Percentiles rank a stretch among this genome's conserved stretches.
Conservation (phyloP, 257 asterid genomes). For the Nicotiana attenuata region DNA sequence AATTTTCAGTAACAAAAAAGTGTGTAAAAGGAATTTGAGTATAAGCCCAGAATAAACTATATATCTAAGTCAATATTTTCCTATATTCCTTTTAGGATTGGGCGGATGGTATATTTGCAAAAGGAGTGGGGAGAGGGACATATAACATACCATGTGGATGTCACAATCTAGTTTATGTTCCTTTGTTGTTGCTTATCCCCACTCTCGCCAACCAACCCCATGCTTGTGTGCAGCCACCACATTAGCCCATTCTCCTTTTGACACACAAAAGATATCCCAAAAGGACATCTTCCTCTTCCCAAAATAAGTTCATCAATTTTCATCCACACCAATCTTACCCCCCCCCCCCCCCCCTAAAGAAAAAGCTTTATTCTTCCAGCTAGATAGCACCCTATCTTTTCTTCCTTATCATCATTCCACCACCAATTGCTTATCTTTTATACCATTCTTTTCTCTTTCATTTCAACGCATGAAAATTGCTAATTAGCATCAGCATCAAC, state of each 20-base stretch:
- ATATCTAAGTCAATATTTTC: too few species aligned
- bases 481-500: too few species aligned
- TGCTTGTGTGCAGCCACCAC: conserved; percentile 20
- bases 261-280: conserved; percentile 3
- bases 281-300: conserved; percentile 13
- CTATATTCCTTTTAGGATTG: background rate
- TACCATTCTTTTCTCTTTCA: background rate
- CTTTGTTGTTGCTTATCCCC: conserved; percentile 19
- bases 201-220: conserved; percentile 9
- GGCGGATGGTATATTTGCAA: background rate
- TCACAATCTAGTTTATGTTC: conserved; percentile 27
- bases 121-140: background rate
- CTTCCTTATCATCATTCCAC: conserved; percentile 3
- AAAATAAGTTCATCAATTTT: background rate
- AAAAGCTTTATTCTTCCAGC: conserved; percentile 7
- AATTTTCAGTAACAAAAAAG: too few species aligned
- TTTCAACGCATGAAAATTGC: background rate
- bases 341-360: background rate
- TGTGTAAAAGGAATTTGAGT: too few species aligned
- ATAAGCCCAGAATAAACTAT: too few species aligned
- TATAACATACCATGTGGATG: conserved; percentile 32
- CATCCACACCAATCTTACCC: conserved; percentile 17
- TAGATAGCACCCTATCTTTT: background rate
- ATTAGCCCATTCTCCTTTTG: conserved; percentile 13
- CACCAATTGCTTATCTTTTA: conserved; percentile 4